Evolutionary conservation across 495 filamentous ascomycete genomes (phyloP).

Genomic region (Penicillium simplicissimum): DNA sequence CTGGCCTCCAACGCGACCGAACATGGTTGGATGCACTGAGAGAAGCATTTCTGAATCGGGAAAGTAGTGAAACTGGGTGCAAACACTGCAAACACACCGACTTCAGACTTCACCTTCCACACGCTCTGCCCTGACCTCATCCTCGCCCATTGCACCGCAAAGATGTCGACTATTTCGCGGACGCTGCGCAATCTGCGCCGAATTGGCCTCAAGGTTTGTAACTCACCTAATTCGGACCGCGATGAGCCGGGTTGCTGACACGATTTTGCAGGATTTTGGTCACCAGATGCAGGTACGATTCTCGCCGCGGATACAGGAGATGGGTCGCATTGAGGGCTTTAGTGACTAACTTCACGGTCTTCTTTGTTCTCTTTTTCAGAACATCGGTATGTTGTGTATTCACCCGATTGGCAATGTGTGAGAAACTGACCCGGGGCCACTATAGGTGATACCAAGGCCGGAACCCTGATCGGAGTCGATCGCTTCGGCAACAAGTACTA

Average conservation of each 20-base stretch:
- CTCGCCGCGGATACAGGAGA: conserved; percentile 17
- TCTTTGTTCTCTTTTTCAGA: conserved; percentile 44
- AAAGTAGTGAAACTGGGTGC: conserved; percentile 22
- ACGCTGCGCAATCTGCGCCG: conserved; percentile 83
- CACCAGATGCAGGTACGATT: conserved; percentile 86
- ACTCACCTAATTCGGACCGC: not conserved
- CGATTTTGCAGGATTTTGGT: conserved; percentile 66
- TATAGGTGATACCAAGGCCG: conserved; percentile 94
- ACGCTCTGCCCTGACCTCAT: conserved; percentile 12
- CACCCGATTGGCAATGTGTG: conserved; percentile 1
- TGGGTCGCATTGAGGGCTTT: conserved; percentile 1
- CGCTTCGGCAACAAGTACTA: conserved; percentile 95
- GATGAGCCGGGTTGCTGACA: conserved; percentile 31
- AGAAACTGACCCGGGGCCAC: conserved; percentile 23
- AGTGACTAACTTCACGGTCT: conserved; percentile 26
- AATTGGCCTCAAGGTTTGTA: conserved; percentile 79
- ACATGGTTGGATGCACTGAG: conserved; percentile 29
- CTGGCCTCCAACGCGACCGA: conserved; percentile 45
- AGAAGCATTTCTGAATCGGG: conserved; percentile 28
- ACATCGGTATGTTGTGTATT: conserved; percentile 58
- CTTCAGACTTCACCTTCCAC: conserved; percentile 26
- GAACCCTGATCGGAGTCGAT: conserved; percentile 81
- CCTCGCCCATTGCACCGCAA: conserved; percentile 34
- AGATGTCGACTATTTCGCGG: conserved; percentile 89
- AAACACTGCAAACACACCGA: conserved; percentile 44